Evolutionary conservation across 2,329 filamentous ascomycete species (phyloP), one percentile per base, ranked within the genome.

Genomic region (Fusarium pseudonygamai): DNA sequence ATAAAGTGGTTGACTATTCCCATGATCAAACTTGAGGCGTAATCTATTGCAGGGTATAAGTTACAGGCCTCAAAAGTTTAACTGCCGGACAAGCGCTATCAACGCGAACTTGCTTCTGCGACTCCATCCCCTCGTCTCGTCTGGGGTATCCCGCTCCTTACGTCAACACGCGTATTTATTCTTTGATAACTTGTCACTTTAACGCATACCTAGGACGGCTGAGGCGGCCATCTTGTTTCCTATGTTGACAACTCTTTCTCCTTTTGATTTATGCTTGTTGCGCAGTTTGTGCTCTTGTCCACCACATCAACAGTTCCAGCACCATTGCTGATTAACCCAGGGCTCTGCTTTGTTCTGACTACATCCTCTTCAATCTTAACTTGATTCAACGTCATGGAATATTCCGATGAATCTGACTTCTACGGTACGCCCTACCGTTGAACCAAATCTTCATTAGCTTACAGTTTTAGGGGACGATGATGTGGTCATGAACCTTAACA

Each of bases 381-480:
- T 34, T 45, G 43, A 16, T 50, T 43, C 42, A 61, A 28, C 45
- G 66, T 13, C 36, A 85, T 84, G 84, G 82, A 83, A 64, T 39
- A 76, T 20, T 81, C 80, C 16, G 85, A 85, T 20, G 87, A 90
- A 60, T 89, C 87, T 3, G 87, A 88, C 57, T 90, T 90, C 75
- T 90, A 89, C 66, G 88, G 88, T 88, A 81, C 36, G 22, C 28
- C 28, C 28, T 46, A 16, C 15, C 4, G 11, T 43, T 26, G 36
- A 30, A 24, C n/a, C 36, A 26, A 28, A 6, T 40, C 20, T 7
- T 55, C 50, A 65, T 24, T 14, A 40, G 46, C 75, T 78, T 24
- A 78, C 60, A n/a, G 45, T 30, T 11, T 11, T 72, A 93, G 91
- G 92, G 58, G 87, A 90, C 63, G 84, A 87, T 14, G 80, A 86